A percentile compares a stretch with the other conserved stretches of the same genome.
Conservation (phyloP, 1,139 yeast genomes). For the Taphrina deformans region DNA sequence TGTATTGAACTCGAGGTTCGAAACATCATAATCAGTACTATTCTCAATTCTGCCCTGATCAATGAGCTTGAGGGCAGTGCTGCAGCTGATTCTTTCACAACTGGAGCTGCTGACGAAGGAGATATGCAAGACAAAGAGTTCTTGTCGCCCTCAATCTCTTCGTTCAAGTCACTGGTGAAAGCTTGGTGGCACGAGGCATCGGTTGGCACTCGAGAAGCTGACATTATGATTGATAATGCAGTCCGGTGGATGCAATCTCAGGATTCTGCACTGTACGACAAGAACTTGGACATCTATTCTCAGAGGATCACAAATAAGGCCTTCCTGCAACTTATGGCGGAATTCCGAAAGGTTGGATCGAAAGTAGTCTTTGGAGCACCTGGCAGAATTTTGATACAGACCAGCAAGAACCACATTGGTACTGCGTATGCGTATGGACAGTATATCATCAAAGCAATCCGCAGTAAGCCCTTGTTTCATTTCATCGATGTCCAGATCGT, state of each 20-base stretch:
- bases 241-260: conserved; percentile 85
- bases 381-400: conserved; percentile 69
- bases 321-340: conserved; percentile 74
- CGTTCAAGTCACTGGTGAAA: conserved; percentile 72
- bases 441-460: conserved; percentile 72
- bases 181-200: conserved; percentile 95
- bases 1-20: conserved; percentile 78
- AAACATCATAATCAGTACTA: conserved; percentile 79
- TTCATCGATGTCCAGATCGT: conserved; percentile 73
- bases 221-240: conserved; percentile 76
- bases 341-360: conserved; percentile 75
- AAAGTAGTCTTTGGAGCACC: conserved; percentile 77
- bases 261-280: conserved; percentile 71
- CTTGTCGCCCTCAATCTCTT: conserved; percentile 56
- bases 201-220: conserved; percentile 68
- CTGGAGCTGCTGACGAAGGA: conserved; percentile 50
- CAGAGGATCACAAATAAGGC: conserved; percentile 85
- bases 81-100: conserved; percentile 39
- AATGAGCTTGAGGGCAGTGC: conserved; percentile 91
- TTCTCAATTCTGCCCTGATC: conserved; percentile 77
- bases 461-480: conserved; percentile 78
- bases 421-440: conserved; percentile 94
- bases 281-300: conserved; percentile 78
- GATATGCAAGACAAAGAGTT: conserved; percentile 51
- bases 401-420: conserved; percentile 75